Percentiles rank a stretch among this genome's conserved stretches.
phyloP scores from a whole-genome alignment of 768 basidiomycete genomes.

The Collybia mongolica region DNA sequence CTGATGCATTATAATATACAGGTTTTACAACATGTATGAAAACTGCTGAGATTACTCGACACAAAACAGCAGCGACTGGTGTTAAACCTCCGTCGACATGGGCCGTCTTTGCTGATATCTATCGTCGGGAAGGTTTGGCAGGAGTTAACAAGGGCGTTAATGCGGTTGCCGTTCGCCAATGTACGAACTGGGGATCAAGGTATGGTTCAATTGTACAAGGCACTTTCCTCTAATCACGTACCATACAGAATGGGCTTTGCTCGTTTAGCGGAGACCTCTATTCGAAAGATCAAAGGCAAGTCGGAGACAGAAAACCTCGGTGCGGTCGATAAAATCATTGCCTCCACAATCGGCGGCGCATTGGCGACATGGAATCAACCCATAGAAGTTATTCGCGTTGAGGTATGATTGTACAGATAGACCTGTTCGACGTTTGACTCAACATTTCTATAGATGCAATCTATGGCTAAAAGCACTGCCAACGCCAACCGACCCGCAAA shows the following conservation, averaged over 20 bases:
- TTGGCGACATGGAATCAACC: constrained; percentile 99
- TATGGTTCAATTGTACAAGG: constrained; percentile 29
- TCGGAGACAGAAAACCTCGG: constrained; percentile 70
- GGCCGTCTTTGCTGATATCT: constrained; percentile 94
- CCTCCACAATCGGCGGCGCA: constrained; percentile 90
- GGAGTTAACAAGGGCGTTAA: constrained; percentile 99
- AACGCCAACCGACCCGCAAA: constrained; percentile 85
- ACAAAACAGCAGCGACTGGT: constrained; percentile 85
- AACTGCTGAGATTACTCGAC: constrained; percentile 95
- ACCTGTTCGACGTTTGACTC: neutral
- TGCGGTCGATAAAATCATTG: constrained; percentile 82
- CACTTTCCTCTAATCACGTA: neutral
- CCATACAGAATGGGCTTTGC: constrained; percentile 88
- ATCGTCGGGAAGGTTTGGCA: constrained; percentile 86
- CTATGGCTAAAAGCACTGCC: constrained; percentile 84
- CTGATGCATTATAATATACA: constrained; percentile 25
- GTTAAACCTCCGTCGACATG: constrained; percentile 89
- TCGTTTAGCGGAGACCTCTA: constrained; percentile 80
- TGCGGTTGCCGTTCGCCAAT: constrained; percentile 87
- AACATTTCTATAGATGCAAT: constrained; percentile 81
- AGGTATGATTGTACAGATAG: constrained; percentile 47
- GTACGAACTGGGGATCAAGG: constrained; percentile 94
- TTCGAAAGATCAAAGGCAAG: constrained; percentile 79
- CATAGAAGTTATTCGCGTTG: constrained; percentile 95
- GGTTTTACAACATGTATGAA: constrained; percentile 99